A percentile compares a stretch with the other conserved stretches of the same genome.
These are phyloP conservation scores for Pyrenochaeta sp. DNA, from an alignment of 2,329 filamentous ascomycete genomes.

Conservation along the genomic window DNA sequence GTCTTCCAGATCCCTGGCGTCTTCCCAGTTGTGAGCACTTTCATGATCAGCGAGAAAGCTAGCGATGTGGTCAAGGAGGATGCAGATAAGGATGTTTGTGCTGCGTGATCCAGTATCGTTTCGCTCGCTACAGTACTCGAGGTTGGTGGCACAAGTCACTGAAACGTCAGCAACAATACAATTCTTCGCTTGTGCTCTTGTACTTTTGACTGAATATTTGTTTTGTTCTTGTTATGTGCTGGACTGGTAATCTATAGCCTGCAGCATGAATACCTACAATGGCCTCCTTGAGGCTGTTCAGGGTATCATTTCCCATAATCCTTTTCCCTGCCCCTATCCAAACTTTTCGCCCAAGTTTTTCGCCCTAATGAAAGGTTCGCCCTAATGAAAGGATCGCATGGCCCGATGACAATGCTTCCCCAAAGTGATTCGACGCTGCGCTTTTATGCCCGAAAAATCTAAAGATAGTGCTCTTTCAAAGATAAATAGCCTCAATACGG, in stretches of 20 bases:
- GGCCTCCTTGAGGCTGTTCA: constrained; percentile 6
- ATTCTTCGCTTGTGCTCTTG: too few species aligned
- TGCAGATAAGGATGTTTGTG: constrained; percentile 7
- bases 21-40: constrained; percentile 60
- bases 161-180: too few species aligned
- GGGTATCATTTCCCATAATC: constrained; percentile 15
- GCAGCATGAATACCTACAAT: constrained; percentile 14
- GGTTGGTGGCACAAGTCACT: too few species aligned
- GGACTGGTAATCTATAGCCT: constrained; percentile 30
- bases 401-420: neutral
- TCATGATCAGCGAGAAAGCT: constrained; percentile 38
- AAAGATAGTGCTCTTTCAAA: neutral
- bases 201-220: too few species aligned
- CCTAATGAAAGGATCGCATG: neutral
- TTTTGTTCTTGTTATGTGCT: constrained; percentile 10
- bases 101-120: too few species aligned
- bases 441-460: neutral
- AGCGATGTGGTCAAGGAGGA: constrained; percentile 22
- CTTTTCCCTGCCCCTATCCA: neutral
- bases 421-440: too few species aligned
- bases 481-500: neutral
- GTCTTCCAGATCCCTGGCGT: constrained; percentile 53
- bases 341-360: neutral
- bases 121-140: too few species aligned
- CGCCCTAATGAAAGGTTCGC: neutral